Evolutionary conservation across 352 stramenopile species (phyloP), one percentile per base, ranked within the genome.

Genomic region (Aphanomyces stellatus): DNA sequence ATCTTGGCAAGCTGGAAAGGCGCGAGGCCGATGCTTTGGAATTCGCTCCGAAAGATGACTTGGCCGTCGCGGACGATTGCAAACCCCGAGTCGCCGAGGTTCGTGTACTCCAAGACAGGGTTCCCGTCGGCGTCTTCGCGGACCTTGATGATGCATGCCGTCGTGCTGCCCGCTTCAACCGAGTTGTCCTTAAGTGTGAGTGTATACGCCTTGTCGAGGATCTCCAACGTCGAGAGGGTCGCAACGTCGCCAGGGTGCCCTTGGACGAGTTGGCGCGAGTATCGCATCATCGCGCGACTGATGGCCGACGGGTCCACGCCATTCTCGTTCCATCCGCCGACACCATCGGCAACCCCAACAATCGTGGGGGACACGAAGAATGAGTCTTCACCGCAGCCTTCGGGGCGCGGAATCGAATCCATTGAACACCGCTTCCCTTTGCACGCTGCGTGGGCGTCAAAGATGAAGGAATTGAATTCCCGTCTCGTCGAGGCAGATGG

Each of bases 301-400:
- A 91, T 90, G 69, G 83, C 77, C 66, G 81, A 81, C 4, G 82
- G 82, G 59, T 91, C 82, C 24, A 91, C 82, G 67, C 79, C 79
- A 62, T 90, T 91, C 34, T 91, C 82, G 71, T 91, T 91, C 82
- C 82, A 91, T 22, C 82, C 82, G 35, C 82, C 82, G 15, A 91
- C 82, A 25, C 82, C 82, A 53, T 91, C 82, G 3, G 82, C 82
- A 59, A 91, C 79, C 31, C 82, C 82, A 48, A 91, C 72, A 46
- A 88, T 73, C 13, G 77, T 77, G 1, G 75, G 74, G 13, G 81
- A 80, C 55, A 89, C 64, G 56, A 91, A 91, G 69, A 79, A 91
- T 49, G 82, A 91, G 65, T 91, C 82, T 57, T 91, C 82, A 22
- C 82, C 82, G 30, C 82, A 91, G 1, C 71, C 67, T 15, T 80